These are phyloP conservation scores for Dimocarpus longan DNA, from an alignment of 345 rosid species.

Conservation along the genomic window DNA sequence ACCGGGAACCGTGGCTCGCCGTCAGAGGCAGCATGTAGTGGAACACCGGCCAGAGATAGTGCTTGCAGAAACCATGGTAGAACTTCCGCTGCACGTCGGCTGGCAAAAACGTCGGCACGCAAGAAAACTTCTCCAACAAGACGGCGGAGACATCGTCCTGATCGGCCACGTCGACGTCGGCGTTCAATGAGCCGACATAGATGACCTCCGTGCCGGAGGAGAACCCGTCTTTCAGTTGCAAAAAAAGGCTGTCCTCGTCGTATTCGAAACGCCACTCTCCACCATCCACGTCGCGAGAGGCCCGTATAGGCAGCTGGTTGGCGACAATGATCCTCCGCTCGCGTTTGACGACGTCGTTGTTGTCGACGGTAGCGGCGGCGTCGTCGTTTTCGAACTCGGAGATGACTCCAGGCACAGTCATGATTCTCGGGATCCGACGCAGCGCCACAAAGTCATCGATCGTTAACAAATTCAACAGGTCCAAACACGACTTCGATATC, in stretches of 20 bases:
- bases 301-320: conserved; percentile 68
- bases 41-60: conserved; percentile 85
- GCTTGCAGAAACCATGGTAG: conserved; percentile 89
- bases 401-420: conserved; percentile 52
- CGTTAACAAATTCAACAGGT: conserved; percentile 57
- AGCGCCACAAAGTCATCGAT: conserved; percentile 57
- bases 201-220: conserved; percentile 50
- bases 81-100: conserved; percentile 51
- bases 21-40: conserved; percentile 71
- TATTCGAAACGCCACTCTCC: conserved; percentile 57
- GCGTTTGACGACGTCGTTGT: conserved; percentile 10
- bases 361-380: background rate
- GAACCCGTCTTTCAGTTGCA: conserved; percentile 74
- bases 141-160: conserved; percentile 58
- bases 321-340: conserved; percentile 63
- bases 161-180: conserved; percentile 51
- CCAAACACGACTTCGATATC: conserved; percentile 23
- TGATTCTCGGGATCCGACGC: conserved; percentile 58
- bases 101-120: conserved; percentile 71
- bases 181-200: conserved; percentile 68
- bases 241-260: conserved; percentile 52
- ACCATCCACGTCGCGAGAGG: conserved; percentile 32
- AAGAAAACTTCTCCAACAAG: conserved; percentile 51
- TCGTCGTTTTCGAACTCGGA: conserved; percentile 36
- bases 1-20: conserved; percentile 54